phyloP scores from a whole-genome alignment of 2,329 filamentous ascomycete species.

The Hysterium pulicare region DNA sequence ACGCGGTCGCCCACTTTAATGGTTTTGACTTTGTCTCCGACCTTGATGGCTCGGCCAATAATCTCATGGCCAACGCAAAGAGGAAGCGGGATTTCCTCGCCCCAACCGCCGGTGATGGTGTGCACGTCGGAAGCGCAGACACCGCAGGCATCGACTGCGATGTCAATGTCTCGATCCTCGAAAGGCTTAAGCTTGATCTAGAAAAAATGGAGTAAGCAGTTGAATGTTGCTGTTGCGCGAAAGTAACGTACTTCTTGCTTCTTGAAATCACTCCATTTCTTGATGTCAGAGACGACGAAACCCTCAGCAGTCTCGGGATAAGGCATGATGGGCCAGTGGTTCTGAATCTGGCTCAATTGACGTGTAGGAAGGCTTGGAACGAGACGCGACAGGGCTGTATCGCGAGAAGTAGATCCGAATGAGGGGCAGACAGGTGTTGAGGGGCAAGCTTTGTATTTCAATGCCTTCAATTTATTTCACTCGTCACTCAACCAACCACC shows the following conservation, averaged over 20 bases:
- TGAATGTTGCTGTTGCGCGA: neutral
- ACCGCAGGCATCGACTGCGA: constrained; percentile 68
- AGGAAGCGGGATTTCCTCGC: constrained; percentile 57
- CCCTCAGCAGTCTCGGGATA: constrained; percentile 52
- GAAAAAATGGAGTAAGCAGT: neutral
- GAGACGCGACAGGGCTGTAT: neutral
- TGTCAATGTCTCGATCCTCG: constrained; percentile 80
- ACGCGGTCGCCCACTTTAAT: constrained; percentile 47
- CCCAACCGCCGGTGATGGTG: constrained; percentile 59
- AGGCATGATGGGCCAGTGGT: constrained; percentile 37
- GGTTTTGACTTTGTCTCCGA: constrained; percentile 49
- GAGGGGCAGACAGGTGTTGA: constrained; percentile 15
- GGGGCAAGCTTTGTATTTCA: constrained; percentile 28
- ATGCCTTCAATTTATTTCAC: constrained; percentile 13
- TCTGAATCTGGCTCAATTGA: neutral
- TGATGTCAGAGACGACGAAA: constrained; percentile 50
- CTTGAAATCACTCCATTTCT: constrained; percentile 61
- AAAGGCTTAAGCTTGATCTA: constrained; percentile 82
- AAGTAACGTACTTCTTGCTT: constrained; percentile 49
- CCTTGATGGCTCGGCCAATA: constrained; percentile 49
- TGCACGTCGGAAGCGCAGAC: constrained; percentile 51
- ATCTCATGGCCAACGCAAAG: constrained; percentile 66
- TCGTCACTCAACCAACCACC: too few species aligned
- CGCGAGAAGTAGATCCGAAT: constrained; percentile 3
- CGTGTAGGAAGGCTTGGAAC: constrained; percentile 1